These are phyloP conservation scores for Candida saitoana DNA, from an alignment of 805 yeast genomes.

Conservation along the genomic window DNA sequence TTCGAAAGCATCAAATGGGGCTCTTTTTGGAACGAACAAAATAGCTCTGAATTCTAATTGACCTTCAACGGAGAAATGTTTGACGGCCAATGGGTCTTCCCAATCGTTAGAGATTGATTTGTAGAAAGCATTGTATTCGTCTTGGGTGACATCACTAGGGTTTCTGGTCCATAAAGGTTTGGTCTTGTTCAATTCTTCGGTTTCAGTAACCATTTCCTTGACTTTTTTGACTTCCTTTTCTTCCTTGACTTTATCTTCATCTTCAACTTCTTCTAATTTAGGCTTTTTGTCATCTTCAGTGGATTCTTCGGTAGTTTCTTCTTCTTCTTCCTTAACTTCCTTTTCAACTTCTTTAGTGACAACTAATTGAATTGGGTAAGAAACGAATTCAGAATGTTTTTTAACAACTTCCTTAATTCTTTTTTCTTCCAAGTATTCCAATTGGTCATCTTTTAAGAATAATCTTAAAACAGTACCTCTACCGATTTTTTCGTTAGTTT, in stretches of 20 bases:
- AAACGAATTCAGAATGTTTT: conserved; percentile 98
- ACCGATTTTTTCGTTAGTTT: conserved; percentile 74
- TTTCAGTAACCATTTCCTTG: conserved; percentile 90
- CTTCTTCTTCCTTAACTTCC: conserved; percentile 86
- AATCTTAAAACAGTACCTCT: conserved; percentile 96
- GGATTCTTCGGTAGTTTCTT: conserved; percentile 25
- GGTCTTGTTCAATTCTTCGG: conserved; percentile 97
- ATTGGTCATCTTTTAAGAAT: conserved; percentile 97
- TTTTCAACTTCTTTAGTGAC: conserved; percentile 99
- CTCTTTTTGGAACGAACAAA: conserved; percentile 96
- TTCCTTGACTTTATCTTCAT: conserved; percentile 66
- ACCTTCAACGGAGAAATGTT: conserved; percentile 99
- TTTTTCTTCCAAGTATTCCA: conserved; percentile 98
- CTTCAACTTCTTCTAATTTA: conserved; percentile 74
- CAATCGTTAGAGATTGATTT: conserved; percentile 99
- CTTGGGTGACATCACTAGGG: conserved; percentile 96
- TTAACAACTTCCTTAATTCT: conserved; percentile 98
- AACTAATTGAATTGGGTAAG: conserved; percentile 97
- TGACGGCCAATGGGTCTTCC: conserved; percentile 99
- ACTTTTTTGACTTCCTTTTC: conserved; percentile 77
- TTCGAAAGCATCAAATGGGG: conserved; percentile 98
- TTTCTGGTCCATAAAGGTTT: conserved; percentile 99
- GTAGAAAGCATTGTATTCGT: conserved; percentile 98
- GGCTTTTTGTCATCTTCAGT: conserved; percentile 58
- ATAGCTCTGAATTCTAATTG: conserved; percentile 99